Conservation (phyloP, 768 basidiomycete species). For the Boletus huronensis region DNA sequence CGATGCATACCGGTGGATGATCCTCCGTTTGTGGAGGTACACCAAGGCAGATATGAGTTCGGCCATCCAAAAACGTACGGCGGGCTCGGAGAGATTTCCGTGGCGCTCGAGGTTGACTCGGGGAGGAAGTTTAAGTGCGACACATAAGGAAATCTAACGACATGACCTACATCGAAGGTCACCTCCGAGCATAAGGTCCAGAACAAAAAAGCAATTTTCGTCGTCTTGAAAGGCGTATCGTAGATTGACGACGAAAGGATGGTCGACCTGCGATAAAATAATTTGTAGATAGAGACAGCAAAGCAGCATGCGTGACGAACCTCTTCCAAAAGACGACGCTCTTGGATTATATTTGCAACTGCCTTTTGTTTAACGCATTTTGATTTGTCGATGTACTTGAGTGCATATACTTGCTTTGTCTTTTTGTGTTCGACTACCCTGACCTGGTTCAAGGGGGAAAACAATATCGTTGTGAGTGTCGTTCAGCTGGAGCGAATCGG, state of each 20-base stretch:
- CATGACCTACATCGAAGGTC: slow-evolving; percentile 78
- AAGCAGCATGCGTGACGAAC: slow-evolving; percentile 37
- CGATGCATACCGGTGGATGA: slow-evolving; percentile 82
- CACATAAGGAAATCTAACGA: neutral
- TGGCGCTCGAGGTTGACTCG: slow-evolving; percentile 82
- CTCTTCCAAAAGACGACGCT: slow-evolving; percentile 89
- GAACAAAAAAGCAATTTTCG: slow-evolving; percentile 95
- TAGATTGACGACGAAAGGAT: slow-evolving; percentile 85
- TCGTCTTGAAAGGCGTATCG: slow-evolving; percentile 98
- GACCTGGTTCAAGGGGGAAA: slow-evolving; percentile 50
- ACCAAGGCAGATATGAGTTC: slow-evolving; percentile 82
- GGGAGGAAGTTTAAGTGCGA: neutral
- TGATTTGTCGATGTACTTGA: slow-evolving; percentile 98
- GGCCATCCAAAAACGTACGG: slow-evolving; percentile 84
- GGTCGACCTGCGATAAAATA: slow-evolving; percentile 60
- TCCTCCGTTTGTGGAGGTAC: slow-evolving; percentile 88
- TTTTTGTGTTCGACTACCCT: slow-evolving; percentile 96
- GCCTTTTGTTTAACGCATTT: slow-evolving; percentile 89
- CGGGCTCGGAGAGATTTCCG: slow-evolving; percentile 61
- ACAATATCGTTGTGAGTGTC: slow-evolving; percentile 2
- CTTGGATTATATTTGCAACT: slow-evolving; percentile 90
- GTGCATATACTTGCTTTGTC: slow-evolving; percentile 86
- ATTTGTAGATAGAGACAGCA: slow-evolving; percentile 8
- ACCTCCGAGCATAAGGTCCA: slow-evolving; percentile 95
- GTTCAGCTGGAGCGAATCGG: neutral